A percentile compares a stretch with the other conserved stretches of the same genome.
Conservation (phyloP, 306 rosid genomes). For the Vigna angularis region DNA sequence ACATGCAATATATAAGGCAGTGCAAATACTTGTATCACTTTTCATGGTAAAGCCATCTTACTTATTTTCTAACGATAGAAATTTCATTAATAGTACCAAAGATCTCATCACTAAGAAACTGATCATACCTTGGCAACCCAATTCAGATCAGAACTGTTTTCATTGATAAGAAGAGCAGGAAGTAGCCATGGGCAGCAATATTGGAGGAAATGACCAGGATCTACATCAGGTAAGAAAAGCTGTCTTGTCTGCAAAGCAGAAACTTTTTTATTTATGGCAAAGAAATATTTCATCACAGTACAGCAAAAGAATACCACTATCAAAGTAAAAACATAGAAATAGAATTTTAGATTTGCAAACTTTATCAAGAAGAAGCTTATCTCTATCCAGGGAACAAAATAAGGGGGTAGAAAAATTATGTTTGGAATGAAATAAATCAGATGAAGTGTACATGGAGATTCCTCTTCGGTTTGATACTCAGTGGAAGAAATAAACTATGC, state of each 20-base stretch:
- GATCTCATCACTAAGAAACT: conserved; percentile 22
- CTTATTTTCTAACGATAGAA: conserved; percentile 17
- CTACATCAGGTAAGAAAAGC: conserved; percentile 76
- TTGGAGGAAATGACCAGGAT: conserved; percentile 78
- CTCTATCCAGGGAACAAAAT: neutral
- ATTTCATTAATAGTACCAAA: conserved; percentile 32
- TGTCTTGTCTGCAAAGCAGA: conserved; percentile 72
- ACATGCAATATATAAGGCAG: conserved; percentile 8
- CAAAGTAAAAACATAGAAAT: conserved; percentile 18
- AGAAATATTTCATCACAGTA: conserved; percentile 24
- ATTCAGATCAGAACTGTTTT: conserved; percentile 64
- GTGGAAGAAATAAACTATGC: too few relatives aligned
- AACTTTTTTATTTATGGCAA: conserved; percentile 16
- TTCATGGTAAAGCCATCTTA: conserved; percentile 12
- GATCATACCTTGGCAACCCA: conserved; percentile 79
- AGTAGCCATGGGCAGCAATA: conserved; percentile 93
- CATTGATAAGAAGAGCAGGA: conserved; percentile 80
- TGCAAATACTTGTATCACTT: conserved; percentile 25
- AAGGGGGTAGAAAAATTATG: conserved; percentile 14
- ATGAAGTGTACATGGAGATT: neutral
- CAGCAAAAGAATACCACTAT: neutral
- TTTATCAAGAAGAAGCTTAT: conserved; percentile 13
- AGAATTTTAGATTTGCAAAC: neutral
- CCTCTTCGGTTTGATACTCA: too few relatives aligned
- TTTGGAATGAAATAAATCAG: neutral